Evolutionary conservation across 441 rosid species (phyloP), one percentile per base, ranked within the genome.

Genomic region (Daphne laureola): DNA sequence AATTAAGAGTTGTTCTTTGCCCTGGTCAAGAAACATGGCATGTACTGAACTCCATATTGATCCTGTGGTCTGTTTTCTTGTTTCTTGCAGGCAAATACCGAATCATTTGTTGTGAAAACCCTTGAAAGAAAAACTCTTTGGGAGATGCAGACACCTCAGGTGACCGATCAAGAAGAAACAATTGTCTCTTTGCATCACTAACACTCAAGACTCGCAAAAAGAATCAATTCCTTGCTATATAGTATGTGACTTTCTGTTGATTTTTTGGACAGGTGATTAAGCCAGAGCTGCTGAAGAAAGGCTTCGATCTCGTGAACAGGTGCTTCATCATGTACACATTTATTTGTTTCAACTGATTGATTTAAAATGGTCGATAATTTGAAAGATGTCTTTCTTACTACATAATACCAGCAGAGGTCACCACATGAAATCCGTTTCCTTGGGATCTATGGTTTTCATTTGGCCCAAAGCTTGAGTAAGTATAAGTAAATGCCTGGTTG

Each of bases 141-240:
- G 98, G 96, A 92, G 64, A 92, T 92, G 95, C 98, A 92, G 67
- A 88, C 98, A 41, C 98, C 95, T 46, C 96, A 92, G 95, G 98
- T 87, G 68, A 18, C 41, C 23, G 36, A 5, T 67, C 27, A 53
- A 8, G 51, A 53, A 44, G 53, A 46, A 41, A 55, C 40, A 42
- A 51, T 35, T 55, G 49, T 4, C 16, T 54, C 42, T 17, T 17
- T 15, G 14, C 12, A 31, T 31, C 36, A 31, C 36, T 5, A 31
- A 31, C 8, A 31, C 6, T 5, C 11, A 3, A 31, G 9, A 31
- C 38, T 7, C 11, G 38, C 51, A 35, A 17, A 35, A 8, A 42
- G 56, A 42, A 36, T 25, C n/a, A 15, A 58, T 25, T 41, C 14
- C 5, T 49, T 31, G 38, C 43, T 21, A 21, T 21, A 21, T 21